phyloP scores from a whole-genome alignment of 2,329 filamentous ascomycete genomes.

The Neonectria punicea region DNA sequence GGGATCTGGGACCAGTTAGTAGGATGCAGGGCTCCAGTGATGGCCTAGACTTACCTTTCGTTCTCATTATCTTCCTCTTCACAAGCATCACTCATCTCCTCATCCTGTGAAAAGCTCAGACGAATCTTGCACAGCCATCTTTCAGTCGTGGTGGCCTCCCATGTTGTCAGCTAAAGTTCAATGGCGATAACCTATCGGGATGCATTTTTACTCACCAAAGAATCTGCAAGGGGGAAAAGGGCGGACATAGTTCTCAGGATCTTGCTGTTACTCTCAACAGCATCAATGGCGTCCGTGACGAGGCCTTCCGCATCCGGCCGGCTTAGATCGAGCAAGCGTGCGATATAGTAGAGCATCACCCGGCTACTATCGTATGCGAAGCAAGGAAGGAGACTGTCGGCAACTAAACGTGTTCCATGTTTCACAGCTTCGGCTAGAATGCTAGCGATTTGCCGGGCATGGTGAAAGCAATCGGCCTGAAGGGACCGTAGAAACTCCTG shows the following conservation, averaged over 20 bases:
- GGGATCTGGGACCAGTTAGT: conserved; percentile 28
- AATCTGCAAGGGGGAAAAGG: conserved; percentile 52
- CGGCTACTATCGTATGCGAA: conserved; percentile 60
- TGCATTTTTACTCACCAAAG: conserved; percentile 46
- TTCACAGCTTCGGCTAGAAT: conserved; percentile 53
- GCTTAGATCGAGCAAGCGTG: conserved; percentile 52
- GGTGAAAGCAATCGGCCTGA: conserved; percentile 52
- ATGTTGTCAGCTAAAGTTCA: conserved; percentile 9
- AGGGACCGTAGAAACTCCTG: conserved; percentile 49
- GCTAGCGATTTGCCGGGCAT: conserved; percentile 51
- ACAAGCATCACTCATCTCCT: conserved; percentile 41
- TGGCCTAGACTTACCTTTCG: conserved; percentile 29
- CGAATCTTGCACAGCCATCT: conserved; percentile 53
- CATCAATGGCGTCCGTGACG: conserved; percentile 51
- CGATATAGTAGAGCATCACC: conserved; percentile 60
- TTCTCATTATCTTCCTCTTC: conserved; percentile 26
- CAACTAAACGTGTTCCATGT: conserved; percentile 53
- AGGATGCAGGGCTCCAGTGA: neutral
- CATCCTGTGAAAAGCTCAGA: conserved; percentile 43
- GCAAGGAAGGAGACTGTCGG: conserved; percentile 57
- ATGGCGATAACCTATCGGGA: neutral
- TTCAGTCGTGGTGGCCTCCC: conserved; percentile 51
- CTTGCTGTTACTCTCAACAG: conserved; percentile 53
- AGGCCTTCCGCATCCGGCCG: conserved; percentile 49
- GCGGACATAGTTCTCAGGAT: conserved; percentile 51